Conservation (phyloP, 164 flowering plant genomes). For the Berberis vulgaris region DNA sequence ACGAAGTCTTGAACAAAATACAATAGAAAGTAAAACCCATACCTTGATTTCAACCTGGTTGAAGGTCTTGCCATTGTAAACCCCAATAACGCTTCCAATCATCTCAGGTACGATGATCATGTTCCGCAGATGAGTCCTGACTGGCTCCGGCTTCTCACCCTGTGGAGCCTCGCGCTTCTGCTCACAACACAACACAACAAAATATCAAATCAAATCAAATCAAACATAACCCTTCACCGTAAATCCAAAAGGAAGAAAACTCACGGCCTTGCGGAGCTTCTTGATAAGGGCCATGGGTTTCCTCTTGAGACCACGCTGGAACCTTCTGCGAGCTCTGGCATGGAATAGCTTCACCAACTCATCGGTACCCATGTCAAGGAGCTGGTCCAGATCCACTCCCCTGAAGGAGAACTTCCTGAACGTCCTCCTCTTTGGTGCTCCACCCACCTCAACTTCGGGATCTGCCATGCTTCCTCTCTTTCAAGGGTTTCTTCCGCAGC, state of each 20-base stretch:
- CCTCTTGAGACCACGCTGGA: slow-evolving; percentile 52
- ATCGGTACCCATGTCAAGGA: slow-evolving; percentile 50
- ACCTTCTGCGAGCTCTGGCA: neutral
- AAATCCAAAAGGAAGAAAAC: neutral
- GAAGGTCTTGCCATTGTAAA: slow-evolving; percentile 4
- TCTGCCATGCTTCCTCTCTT: slow-evolving; percentile 5
- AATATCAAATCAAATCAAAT: neutral
- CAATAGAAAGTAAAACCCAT: neutral
- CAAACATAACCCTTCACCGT: neutral
- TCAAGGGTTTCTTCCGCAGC: too few relatives aligned
- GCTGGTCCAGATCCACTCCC: slow-evolving; percentile 71
- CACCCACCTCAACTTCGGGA: slow-evolving; percentile 32
- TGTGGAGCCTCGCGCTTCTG: slow-evolving; percentile 10
- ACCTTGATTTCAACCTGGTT: slow-evolving; percentile 6
- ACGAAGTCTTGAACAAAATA: neutral
- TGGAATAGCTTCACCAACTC: neutral
- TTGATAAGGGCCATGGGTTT: slow-evolving; percentile 49
- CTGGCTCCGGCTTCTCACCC: slow-evolving; percentile 22
- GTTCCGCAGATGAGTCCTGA: slow-evolving; percentile 13
- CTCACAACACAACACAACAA: neutral
- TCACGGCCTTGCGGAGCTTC: neutral
- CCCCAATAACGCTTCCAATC: slow-evolving; percentile 35
- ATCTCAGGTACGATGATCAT: slow-evolving; percentile 4
- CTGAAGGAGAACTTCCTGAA: slow-evolving; percentile 70
- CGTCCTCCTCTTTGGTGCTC: slow-evolving; percentile 62